Conservation (phyloP, 148 eudicot genomes). For the Chenopodium quinoa region DNA sequence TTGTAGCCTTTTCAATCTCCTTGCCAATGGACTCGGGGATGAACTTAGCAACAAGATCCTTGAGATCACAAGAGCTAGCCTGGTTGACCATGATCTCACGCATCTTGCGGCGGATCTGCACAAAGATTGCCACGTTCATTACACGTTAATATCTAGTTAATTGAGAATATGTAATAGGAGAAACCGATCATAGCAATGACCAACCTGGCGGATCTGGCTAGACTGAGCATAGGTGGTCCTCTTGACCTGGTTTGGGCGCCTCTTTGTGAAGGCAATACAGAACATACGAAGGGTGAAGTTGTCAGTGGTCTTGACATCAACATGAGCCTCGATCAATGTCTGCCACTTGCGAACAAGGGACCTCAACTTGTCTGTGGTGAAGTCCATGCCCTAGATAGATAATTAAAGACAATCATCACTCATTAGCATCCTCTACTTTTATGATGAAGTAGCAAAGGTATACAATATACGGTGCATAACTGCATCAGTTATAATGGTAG, state of each 20-base stretch:
- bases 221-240: conserved; percentile 72
- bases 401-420: neutral
- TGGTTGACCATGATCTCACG: conserved; percentile 81
- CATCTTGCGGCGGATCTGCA: conserved; percentile 85
- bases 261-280: conserved; percentile 81
- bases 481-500: no score
- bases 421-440: neutral
- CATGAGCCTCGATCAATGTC: conserved; percentile 75
- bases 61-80: conserved; percentile 75
- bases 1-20: conserved; percentile 83
- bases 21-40: conserved; percentile 81
- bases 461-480: no score
- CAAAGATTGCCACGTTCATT: neutral
- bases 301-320: conserved; percentile 80
- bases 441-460: neutral
- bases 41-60: conserved; percentile 80
- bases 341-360: conserved; percentile 79
- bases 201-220: conserved; percentile 65
- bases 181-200: neutral
- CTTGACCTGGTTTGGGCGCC: conserved; percentile 72
- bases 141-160: neutral
- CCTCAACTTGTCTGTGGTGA: conserved; percentile 70
- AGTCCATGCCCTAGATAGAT: conserved; percentile 64
- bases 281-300: conserved; percentile 65
- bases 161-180: fast-evolving